Evolutionary conservation across 2,329 filamentous ascomycete species (phyloP).

Genomic region (Beauveria rudraprayagi): DNA sequence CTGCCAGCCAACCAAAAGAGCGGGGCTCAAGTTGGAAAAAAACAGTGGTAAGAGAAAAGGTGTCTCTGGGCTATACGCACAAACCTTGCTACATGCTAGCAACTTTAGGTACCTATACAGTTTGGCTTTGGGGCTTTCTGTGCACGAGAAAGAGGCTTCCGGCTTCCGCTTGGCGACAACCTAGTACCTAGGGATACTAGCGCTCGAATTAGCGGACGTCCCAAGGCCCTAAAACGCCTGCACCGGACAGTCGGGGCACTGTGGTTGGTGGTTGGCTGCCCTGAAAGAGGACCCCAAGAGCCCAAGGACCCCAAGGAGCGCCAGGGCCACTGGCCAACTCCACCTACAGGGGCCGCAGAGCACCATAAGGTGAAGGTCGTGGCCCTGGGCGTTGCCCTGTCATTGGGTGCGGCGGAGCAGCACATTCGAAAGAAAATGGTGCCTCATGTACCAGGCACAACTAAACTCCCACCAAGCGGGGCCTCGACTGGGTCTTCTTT

Average conservation of each 20-base stretch:
- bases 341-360: neutral
- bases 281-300: neutral
- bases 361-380: neutral
- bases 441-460: too few relatives aligned
- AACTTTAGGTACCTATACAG: too few relatives aligned
- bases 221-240: neutral
- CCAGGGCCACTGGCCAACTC: neutral
- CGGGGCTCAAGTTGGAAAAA: neutral
- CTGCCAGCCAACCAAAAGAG: conserved; percentile 5
- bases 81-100: too few relatives aligned
- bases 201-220: neutral
- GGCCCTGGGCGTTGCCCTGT: neutral
- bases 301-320: too few relatives aligned
- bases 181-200: too few relatives aligned
- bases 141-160: too few relatives aligned
- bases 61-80: too few relatives aligned
- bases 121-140: too few relatives aligned
- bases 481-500: too few relatives aligned
- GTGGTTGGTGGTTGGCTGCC: neutral
- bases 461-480: too few relatives aligned
- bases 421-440: too few relatives aligned
- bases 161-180: too few relatives aligned
- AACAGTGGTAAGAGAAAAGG: neutral
- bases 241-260: neutral
- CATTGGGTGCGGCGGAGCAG: neutral